A percentile compares a stretch with the other conserved stretches of the same genome.
These are phyloP conservation scores for Thraustochytrium striatum DNA, from an alignment of 352 stramenopile genomes.

Conservation along the genomic window DNA sequence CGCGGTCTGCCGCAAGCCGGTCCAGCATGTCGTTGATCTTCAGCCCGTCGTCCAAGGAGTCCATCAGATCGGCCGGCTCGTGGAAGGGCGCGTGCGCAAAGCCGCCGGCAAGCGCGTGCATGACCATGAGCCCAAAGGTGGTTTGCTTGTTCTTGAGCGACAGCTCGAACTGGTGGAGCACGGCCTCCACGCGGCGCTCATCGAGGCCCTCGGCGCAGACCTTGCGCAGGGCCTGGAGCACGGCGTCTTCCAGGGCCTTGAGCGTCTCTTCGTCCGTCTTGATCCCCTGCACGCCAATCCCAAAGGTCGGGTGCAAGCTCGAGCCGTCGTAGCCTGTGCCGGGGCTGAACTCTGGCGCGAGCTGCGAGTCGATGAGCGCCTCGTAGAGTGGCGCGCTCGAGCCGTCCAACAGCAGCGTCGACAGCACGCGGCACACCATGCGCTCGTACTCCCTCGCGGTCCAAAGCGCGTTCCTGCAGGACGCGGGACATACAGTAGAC, in stretches of 20 bases:
- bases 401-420: slow-evolving; percentile 33
- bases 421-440: slow-evolving; percentile 25
- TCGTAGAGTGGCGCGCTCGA: slow-evolving; percentile 21
- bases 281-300: slow-evolving; percentile 25
- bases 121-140: slow-evolving; percentile 36
- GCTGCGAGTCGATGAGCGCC: slow-evolving; percentile 34
- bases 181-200: slow-evolving; percentile 10
- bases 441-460: slow-evolving; percentile 33
- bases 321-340: slow-evolving; percentile 36
- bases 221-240: background rate
- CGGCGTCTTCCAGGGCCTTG: background rate
- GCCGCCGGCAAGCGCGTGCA: slow-evolving; percentile 19
- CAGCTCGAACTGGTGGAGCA: slow-evolving; percentile 41
- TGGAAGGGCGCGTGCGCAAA: slow-evolving; percentile 19
- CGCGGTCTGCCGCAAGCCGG: background rate
- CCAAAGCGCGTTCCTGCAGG: background rate
- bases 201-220: slow-evolving; percentile 20
- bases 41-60: slow-evolving; percentile 26
- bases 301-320: slow-evolving; percentile 19
- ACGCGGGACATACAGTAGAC: background rate
- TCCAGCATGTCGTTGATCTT: slow-evolving; percentile 30
- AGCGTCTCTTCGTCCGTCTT: background rate
- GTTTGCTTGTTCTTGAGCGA: slow-evolving; percentile 20
- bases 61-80: slow-evolving; percentile 2
- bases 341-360: slow-evolving; percentile 8